Percentiles rank a stretch among this genome's conserved stretches.
Conservation (phyloP, 768 basidiomycete genomes). For the Lactarius trivialis region DNA sequence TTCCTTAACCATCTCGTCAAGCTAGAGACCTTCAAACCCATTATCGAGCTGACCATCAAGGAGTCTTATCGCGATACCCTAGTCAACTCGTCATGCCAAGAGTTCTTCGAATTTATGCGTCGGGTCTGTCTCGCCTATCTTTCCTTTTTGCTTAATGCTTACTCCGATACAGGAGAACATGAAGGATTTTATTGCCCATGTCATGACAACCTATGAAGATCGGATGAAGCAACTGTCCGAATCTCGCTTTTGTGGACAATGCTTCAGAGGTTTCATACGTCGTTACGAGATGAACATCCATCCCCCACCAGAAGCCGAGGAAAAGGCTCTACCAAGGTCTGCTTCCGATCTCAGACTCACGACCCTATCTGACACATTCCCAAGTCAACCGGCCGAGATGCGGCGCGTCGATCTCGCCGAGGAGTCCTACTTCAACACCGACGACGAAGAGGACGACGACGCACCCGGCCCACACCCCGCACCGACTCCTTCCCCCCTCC, state of each 20-base stretch:
- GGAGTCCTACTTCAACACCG: slow-evolving; percentile 89
- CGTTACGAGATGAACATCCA: slow-evolving; percentile 93
- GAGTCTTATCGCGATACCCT: slow-evolving; percentile 89
- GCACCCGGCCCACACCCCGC: slow-evolving; percentile 25
- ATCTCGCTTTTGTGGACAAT: slow-evolving; percentile 52
- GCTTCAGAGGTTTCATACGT: slow-evolving; percentile 66
- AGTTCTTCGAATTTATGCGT: slow-evolving; percentile 89
- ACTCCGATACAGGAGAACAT: slow-evolving; percentile 62
- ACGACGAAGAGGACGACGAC: slow-evolving; percentile 68
- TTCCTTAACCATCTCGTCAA: slow-evolving; percentile 72
- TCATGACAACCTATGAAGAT: slow-evolving; percentile 71
- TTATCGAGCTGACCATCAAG: slow-evolving; percentile 74
- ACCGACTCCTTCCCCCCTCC: slow-evolving; percentile 2
- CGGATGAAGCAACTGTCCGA: slow-evolving; percentile 58
- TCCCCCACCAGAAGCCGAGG: slow-evolving; percentile 50
- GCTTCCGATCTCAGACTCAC: slow-evolving; percentile 8
- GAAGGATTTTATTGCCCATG: slow-evolving; percentile 75
- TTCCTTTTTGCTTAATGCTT: slow-evolving; percentile 13
- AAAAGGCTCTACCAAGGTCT: slow-evolving; percentile 37
- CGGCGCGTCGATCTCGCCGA: slow-evolving; percentile 67
- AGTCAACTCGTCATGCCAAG: slow-evolving; percentile 90
- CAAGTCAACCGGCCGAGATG: slow-evolving; percentile 27
- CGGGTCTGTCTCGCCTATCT: slow-evolving; percentile 43
- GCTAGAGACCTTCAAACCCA: slow-evolving; percentile 74
- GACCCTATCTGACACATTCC: not conserved